Evolutionary conservation across 192 early-diverging fungal species (phyloP).

Genomic region (Backusella mclennaniae): DNA sequence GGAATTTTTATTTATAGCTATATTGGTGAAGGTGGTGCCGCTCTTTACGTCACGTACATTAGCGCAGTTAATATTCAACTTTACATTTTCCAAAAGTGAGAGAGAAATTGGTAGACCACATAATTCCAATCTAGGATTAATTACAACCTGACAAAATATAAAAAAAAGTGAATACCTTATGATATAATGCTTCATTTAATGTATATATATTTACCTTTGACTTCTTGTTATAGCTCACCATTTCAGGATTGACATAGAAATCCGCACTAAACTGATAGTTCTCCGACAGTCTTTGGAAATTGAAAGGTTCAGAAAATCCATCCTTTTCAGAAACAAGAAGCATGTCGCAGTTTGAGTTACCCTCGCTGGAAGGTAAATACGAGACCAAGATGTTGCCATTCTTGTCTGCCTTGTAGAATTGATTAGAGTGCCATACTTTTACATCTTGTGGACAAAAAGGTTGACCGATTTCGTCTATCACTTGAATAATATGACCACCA

Average conservation of each 20-base stretch:
- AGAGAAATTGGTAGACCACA: constrained; percentile 24
- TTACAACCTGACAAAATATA: constrained; percentile 14
- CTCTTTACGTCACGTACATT: constrained; percentile 21
- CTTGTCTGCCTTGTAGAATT: constrained; percentile 42
- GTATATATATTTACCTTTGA: constrained; percentile 31
- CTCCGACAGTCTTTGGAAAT: constrained; percentile 27
- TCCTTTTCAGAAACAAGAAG: constrained; percentile 31
- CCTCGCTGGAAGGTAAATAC: constrained; percentile 20
- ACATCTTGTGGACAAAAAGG: constrained; percentile 16
- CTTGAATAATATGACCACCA: constrained; percentile 42
- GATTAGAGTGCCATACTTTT: constrained; percentile 37
- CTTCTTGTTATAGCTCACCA: constrained; percentile 24
- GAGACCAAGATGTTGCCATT: constrained; percentile 43
- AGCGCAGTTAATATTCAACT: constrained; percentile 17
- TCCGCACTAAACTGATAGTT: constrained; percentile 33
- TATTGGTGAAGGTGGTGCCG: constrained; percentile 15
- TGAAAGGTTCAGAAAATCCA: constrained; percentile 33
- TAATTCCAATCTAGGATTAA: constrained; percentile 20
- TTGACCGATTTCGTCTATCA: constrained; percentile 41
- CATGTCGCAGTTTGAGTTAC: background rate
- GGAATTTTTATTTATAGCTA: constrained; percentile 18
- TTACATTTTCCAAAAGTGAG: constrained; percentile 37
- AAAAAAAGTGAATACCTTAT: background rate
- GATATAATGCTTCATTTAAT: background rate
- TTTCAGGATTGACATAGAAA: constrained; percentile 43